A percentile compares a stretch with the other conserved stretches of the same genome.
Conservation (phyloP, 176 grass and related monocot species). For the Oryza punctata region DNA sequence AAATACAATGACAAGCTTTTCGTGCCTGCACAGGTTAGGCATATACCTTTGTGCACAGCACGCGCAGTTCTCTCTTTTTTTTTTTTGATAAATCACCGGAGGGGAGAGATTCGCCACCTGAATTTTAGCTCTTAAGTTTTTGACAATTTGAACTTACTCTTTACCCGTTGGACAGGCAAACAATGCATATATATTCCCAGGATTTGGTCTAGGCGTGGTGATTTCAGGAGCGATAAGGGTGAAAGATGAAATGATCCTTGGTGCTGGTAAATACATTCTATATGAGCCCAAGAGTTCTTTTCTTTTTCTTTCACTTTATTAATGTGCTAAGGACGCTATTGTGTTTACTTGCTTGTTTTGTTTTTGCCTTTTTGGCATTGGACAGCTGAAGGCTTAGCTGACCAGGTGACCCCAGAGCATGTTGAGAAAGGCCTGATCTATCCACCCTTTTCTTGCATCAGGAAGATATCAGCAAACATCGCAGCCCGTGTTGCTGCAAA, state of each 20-base stretch:
- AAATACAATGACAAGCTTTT: constrained; percentile 73
- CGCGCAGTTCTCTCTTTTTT: too few species aligned
- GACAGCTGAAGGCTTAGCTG: constrained; percentile 75
- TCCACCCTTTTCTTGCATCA: constrained; percentile 79
- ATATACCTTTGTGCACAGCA: neutral
- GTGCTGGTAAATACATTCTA: constrained; percentile 64
- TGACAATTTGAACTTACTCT: constrained; percentile 13
- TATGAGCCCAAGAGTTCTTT: neutral
- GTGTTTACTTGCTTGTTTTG: constrained; percentile 5
- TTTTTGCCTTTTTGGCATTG: neutral
- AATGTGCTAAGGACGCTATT: neutral
- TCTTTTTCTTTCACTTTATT: neutral
- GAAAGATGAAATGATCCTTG: constrained; percentile 80
- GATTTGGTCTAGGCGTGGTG: constrained; percentile 85
- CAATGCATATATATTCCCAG: constrained; percentile 97
- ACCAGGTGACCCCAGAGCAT: constrained; percentile 70
- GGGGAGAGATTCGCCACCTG: too few species aligned
- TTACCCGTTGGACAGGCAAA: constrained; percentile 64
- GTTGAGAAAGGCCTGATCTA: constrained; percentile 84
- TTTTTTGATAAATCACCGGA: too few species aligned
- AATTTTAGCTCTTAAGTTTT: neutral
- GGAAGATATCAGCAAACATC: constrained; percentile 85
- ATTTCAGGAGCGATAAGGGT: constrained; percentile 80
- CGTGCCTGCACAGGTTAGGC: constrained; percentile 74
- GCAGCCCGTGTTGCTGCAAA: constrained; percentile 67